Percentiles rank a stretch among this genome's conserved stretches.
These are phyloP conservation scores for Candida nonsorbophila DNA, from an alignment of 805 yeast species.

Conservation along the genomic window DNA sequence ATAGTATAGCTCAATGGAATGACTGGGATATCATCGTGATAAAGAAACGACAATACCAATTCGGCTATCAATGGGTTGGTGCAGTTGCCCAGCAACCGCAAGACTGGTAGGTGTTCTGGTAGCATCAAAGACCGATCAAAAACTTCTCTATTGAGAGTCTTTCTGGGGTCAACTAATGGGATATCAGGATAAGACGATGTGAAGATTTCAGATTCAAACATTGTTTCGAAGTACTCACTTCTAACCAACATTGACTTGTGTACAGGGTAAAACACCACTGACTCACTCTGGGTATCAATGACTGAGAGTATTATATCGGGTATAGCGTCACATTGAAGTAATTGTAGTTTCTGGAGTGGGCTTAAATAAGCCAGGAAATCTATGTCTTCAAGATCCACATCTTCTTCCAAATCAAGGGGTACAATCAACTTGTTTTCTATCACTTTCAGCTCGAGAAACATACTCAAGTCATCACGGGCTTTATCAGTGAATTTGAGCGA, in stretches of 20 bases:
- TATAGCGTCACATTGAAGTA: slow-evolving; percentile 16
- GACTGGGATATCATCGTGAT: slow-evolving; percentile 49
- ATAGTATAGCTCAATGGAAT: slow-evolving; percentile 48
- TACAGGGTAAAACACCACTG: slow-evolving; percentile 48
- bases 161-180: slow-evolving; percentile 8
- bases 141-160: slow-evolving; percentile 1
- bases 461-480: slow-evolving; percentile 28
- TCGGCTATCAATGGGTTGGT: slow-evolving; percentile 29
- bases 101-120: slow-evolving; percentile 16
- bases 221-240: slow-evolving; percentile 58
- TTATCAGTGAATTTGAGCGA: slow-evolving; percentile 26
- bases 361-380: slow-evolving; percentile 13
- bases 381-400: slow-evolving; percentile 27
- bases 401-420: slow-evolving; percentile 14
- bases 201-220: slow-evolving; percentile 49
- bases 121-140: not conserved
- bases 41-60: slow-evolving; percentile 48
- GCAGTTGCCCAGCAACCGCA: slow-evolving; percentile 20
- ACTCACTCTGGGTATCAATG: slow-evolving; percentile 18
- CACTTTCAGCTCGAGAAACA: slow-evolving; percentile 20
- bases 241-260: slow-evolving; percentile 58
- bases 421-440: slow-evolving; percentile 11
- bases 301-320: slow-evolving; percentile 49
- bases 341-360: slow-evolving; percentile 12
- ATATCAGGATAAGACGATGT: slow-evolving; percentile 8